Evolutionary conservation across 495 filamentous ascomycete genomes (phyloP), one percentile per base, ranked within the genome.

Genomic region (Cladorrhinum samala): DNA sequence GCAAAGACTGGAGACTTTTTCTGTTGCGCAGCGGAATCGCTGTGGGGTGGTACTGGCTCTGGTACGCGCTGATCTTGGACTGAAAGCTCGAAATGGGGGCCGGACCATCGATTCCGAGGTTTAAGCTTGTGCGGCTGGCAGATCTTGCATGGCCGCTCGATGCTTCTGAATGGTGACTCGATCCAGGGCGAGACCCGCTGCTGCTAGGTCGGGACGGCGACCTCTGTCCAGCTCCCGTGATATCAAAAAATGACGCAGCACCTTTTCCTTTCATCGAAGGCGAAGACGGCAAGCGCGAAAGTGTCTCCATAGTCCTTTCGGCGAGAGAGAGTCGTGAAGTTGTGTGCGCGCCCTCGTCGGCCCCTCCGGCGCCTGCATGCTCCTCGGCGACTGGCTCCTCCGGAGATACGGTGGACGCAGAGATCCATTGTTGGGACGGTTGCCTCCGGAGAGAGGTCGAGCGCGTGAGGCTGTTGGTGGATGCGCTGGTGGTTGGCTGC

Each of bases 231-330:
- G 20, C 56, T 37, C 13, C 49, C 21, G 4, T 58, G 44, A 19
- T 33, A 46, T 72, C 72, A 38, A 70, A 74, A 55, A 77, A 76
- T 3, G 60, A 69, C 44, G 56, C 56, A 30, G 52, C 63, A 49
- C 52, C 57, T 55, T 62, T 66, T 7, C 68, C 66, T 19, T 70
- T 74, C 2, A 72, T 55, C 2, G 72, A 72, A 2, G 75, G 75
- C 13, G 75, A 77, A 0, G 72, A 75, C 7, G 75, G 74, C 16
- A 78, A 21, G 20, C 73, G 70, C 9, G 72, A 60, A 14, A 78
- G 56, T 0, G 75, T 77, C 56, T 78, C 72, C 9, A 78, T 71
- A 8, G 75, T 78, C 50, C 75, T 66, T 46, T 78, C 75, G 6
- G 69, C 54, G 8, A 77, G 68, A 0, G 74, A 74, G 2, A 63